Base-by-base conservation (phyloP, 2,329 filamentous ascomycete species). In the Venturia pyrina region DNA sequence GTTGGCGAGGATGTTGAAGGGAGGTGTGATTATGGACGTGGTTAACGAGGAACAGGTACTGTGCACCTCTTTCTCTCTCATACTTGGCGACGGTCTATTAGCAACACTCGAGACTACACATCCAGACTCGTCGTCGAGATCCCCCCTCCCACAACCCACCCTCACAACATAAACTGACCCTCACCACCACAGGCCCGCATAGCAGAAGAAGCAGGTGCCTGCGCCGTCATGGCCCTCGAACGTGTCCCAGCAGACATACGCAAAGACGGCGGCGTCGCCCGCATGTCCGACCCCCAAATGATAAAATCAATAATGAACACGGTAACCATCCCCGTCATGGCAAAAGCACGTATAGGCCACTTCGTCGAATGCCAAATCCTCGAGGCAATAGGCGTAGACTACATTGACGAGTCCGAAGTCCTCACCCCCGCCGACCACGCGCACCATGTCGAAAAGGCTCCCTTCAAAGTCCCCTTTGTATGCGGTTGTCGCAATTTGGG, bases 11-110 rank as follows among this genome's bases (percentile, higher is more conserved):
- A 99, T 99, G 95, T 83, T 98, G 79, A 97, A 98, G 84, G 95
- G 95, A 76, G 95, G 95, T 73, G 95, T 99, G 70, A 99, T 99
- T 79, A 99, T 99, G 95, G 95, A 99, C 79, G 95, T 98, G 67
- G 91, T 96, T 69, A 91, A 93, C 77, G 90, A 92, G 34, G 89
- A 91, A 75, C 93, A 90, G 81, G 87, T 87, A 76, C 32, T 19
- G 28, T 34, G 6, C 17, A 3, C n/a, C 41, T 50, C 34, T 17
- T 41, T n/a, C 17, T 15, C 13, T 24, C 41, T 6, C n/a, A n/a
- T n/a, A n/a, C n/a, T n/a, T n/a, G n/a, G n/a, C n/a, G n/a, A n/a
- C n/a, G n/a, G n/a, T n/a, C n/a, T n/a, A n/a, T n/a, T n/a, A n/a
- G n/a, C n/a, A n/a, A n/a, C n/a, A n/a, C n/a, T n/a, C n/a, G n/a